A percentile compares a stretch with the other conserved stretches of the same genome.
Evolutionary conservation across 495 filamentous ascomycete species (phyloP).

Genomic region (Monascus purpureus): DNA sequence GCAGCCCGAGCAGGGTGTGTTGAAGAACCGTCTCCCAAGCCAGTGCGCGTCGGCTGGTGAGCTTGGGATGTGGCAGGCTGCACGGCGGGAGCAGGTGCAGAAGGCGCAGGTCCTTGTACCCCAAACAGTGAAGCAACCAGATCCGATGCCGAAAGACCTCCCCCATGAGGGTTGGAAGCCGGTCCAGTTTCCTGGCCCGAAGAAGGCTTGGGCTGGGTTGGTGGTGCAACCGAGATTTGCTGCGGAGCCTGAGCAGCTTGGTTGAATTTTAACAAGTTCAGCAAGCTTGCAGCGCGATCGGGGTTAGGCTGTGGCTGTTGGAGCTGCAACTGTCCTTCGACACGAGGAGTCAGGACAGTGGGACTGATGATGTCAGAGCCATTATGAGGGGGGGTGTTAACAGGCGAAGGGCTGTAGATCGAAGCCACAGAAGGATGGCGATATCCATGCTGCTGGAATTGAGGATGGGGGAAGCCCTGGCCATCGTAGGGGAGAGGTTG

Average conservation of each 20-base stretch:
- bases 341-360: conserved; percentile 26
- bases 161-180: conserved; percentile 27
- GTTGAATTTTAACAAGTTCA: conserved; percentile 81
- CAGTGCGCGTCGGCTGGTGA: conserved; percentile 17
- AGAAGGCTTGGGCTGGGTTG: conserved; percentile 25
- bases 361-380: conserved; percentile 37
- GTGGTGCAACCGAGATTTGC: conserved; percentile 11
- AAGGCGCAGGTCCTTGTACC: conserved; percentile 16
- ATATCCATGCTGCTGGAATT: conserved; percentile 22
- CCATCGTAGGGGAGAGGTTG: conserved; percentile 25
- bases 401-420: conserved; percentile 28
- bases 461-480: conserved; percentile 22
- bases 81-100: conserved; percentile 9
- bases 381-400: conserved; percentile 27
- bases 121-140: conserved; percentile 47
- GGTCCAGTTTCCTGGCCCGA: conserved; percentile 21
- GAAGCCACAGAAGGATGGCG: conserved; percentile 36
- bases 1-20: conserved; percentile 13
- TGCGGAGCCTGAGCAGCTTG: conserved; percentile 27
- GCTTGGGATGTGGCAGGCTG: conserved; percentile 6
- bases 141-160: conserved; percentile 47
- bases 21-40: conserved; percentile 6
- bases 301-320: conserved; percentile 28
- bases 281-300: conserved; percentile 53
- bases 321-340: conserved; percentile 13